Evolutionary conservation across 257 asterid genomes (phyloP).

Genomic region (Gentiana straminea): DNA sequence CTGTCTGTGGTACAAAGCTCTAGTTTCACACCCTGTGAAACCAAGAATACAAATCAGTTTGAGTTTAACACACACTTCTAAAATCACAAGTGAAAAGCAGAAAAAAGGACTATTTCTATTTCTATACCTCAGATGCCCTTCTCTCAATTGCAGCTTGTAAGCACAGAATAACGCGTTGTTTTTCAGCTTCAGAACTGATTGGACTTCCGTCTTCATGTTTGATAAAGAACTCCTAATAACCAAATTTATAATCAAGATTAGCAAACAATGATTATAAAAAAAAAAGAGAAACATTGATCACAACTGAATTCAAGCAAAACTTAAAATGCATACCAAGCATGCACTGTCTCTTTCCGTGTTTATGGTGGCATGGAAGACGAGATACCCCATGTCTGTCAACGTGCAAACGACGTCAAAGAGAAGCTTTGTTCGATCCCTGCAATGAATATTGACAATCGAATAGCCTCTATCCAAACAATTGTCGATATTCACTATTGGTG

Average conservation of each 20-base stretch:
- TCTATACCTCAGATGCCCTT: conserved; percentile 64
- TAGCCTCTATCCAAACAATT: conserved; percentile 75
- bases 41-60: neutral
- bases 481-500: conserved; percentile 48
- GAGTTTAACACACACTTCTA: too few relatives aligned
- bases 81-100: neutral
- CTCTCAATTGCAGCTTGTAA: conserved; percentile 65
- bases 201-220: conserved; percentile 67
- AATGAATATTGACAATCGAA: conserved; percentile 60
- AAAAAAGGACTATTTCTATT: too few relatives aligned
- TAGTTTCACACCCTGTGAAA: conserved; percentile 73
- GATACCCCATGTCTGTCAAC: conserved; percentile 77
- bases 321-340: conserved; percentile 36
- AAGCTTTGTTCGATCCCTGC: conserved; percentile 82
- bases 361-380: conserved; percentile 74
- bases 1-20: conserved; percentile 62
- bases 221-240: conserved; percentile 2
- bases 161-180: conserved; percentile 67
- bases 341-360: conserved; percentile 57
- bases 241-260: conserved; percentile 3
- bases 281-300: neutral
- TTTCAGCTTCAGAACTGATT: conserved; percentile 71
- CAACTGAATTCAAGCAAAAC: neutral
- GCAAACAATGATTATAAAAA: neutral
- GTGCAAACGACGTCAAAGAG: conserved; percentile 83